Evolutionary conservation across 2,329 filamentous ascomycete genomes (phyloP).

Genomic region (Escovopsis weberi): DNA sequence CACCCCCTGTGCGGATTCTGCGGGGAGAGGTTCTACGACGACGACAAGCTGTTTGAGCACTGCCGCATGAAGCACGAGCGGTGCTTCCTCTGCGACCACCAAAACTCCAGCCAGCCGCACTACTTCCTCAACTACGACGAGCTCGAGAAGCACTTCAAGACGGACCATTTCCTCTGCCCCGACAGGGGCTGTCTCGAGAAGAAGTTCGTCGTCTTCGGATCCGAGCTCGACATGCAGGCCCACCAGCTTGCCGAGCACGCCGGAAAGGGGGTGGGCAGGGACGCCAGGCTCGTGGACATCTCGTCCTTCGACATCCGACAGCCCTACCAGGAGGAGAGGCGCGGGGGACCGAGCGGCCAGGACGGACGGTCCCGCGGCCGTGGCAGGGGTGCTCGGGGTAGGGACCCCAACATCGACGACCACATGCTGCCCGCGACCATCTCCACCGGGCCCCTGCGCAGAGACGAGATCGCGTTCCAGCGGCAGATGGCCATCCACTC

Average conservation of each 20-base stretch:
- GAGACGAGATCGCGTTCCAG: constrained; percentile 85
- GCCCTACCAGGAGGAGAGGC: constrained; percentile 50
- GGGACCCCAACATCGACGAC: constrained; percentile 76
- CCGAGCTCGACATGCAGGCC: constrained; percentile 86
- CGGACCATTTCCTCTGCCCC: constrained; percentile 73
- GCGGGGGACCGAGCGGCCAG: constrained; percentile 23
- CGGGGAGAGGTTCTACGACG: constrained; percentile 81
- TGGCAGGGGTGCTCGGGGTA: constrained; percentile 40
- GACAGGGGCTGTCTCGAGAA: constrained; percentile 87
- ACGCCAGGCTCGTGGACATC: constrained; percentile 75
- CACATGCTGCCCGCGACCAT: constrained; percentile 56
- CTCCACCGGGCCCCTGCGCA: constrained; percentile 49
- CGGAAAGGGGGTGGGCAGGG: constrained; percentile 70
- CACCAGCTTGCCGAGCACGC: constrained; percentile 80
- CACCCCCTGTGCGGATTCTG: constrained; percentile 94
- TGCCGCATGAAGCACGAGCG: constrained; percentile 89
- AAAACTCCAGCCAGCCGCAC: constrained; percentile 56
- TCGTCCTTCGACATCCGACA: constrained; percentile 69
- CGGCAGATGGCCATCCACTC: constrained; percentile 84
- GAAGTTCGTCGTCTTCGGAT: constrained; percentile 94
- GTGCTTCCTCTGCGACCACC: constrained; percentile 83
- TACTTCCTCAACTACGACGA: constrained; percentile 86
- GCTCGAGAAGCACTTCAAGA: constrained; percentile 72
- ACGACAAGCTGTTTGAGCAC: constrained; percentile 87
- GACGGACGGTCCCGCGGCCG: constrained; percentile 23